Base-by-base conservation (phyloP, 2,329 filamentous ascomycete species). In the Diaporthe longicolla region DNA sequence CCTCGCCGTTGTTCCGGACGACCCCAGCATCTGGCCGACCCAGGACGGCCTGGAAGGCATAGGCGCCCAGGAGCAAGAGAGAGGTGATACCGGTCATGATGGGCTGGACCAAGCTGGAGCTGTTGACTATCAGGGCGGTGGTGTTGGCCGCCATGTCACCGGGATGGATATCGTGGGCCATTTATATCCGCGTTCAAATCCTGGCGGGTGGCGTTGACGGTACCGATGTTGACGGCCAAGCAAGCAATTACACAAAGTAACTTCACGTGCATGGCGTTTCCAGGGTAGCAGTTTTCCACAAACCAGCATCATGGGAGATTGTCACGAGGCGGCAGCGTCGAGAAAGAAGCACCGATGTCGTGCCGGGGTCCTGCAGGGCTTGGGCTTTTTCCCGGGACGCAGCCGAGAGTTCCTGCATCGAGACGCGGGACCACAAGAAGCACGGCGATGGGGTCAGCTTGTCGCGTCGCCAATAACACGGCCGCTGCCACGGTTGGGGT, bases 31-130 rank as follows among this genome's bases (percentile, higher is more conserved):
- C 81, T 2, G 87, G 87, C 15, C 85, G 83, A 58, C 87, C 87
- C 57, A 90, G 79, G 77, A 87, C 86, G 54, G 83, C 80, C 81
- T 90, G 88, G 69, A 88, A 80, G 81, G 86, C 88, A 76, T 85
- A 82, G 70, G 85, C 84, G 82, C 88, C 87, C 74, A 90, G 81
- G 37, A 90, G 81, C 43, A 90, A 77, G 43, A 88, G 81, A 72
- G 87, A 87, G 35, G 86, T 83, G 76, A 90, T 50, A 50, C 72
- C 68, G 24, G 54, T 55, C 74, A 75, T 75, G 70, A 74, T 75
- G 74, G 71, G 69, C 70, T 74, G 70, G n/a, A 54, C 74, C 55
- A 37, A 29, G 65, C 21, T 57, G 65, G 70, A 70, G 69, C 48
- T 63, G 73, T 70, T 74, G 74, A 45, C 57, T 65, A 52, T 21